Base-by-base conservation (phyloP, 768 basidiomycete genomes). In the Crucibulum laeve region DNA sequence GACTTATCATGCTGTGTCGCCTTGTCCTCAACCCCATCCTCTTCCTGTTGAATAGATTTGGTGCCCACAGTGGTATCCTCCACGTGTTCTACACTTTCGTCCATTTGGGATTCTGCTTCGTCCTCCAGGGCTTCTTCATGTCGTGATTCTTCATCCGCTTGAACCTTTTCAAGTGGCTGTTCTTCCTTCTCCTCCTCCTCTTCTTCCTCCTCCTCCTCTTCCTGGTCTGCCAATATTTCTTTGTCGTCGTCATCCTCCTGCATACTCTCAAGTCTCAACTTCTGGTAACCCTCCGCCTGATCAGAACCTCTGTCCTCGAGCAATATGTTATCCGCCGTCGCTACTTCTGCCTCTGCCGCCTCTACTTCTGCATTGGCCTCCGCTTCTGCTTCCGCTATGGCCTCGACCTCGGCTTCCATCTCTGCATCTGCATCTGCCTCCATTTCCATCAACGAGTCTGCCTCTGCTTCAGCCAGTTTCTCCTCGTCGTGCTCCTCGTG, bases 331-430 rank as follows among this genome's bases (percentile, higher is more conserved):
- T n/a, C n/a, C n/a, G n/a, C n/a, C n/a, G n/a, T n/a, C n/a, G n/a
- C n/a, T 10, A 53, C 26, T 18, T 52, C 55, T 25, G 54, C 59
- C 38, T 60, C 59, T 19, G 41, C 42, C 24, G 48, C 50, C 28
- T 50, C 52, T 10, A 46, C 42, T 22, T 43, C 50, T 6, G 37
- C 49, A 26, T 53, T 45, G 24, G 15, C 36, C 10, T 41, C 48
- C 30, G 26, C 49, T 2, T 23, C 40, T 21, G 35, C 38, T 32
- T 45, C 53, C 13, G 28, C 26, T 17, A 51, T 47, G 15, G 19
- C 14, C 19, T 44, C 44, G 5, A 21, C 30, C 5, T 24, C 35
- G 15, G 34, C 24, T 11, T 46, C 50, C 11, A 47, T 49, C 3
- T 48, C 50, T 28, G 49, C 47, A 26, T 50, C 52, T 14, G 34